phyloP scores from a whole-genome alignment of 495 filamentous ascomycete species.

The Daldinia caldariorum region DNA sequence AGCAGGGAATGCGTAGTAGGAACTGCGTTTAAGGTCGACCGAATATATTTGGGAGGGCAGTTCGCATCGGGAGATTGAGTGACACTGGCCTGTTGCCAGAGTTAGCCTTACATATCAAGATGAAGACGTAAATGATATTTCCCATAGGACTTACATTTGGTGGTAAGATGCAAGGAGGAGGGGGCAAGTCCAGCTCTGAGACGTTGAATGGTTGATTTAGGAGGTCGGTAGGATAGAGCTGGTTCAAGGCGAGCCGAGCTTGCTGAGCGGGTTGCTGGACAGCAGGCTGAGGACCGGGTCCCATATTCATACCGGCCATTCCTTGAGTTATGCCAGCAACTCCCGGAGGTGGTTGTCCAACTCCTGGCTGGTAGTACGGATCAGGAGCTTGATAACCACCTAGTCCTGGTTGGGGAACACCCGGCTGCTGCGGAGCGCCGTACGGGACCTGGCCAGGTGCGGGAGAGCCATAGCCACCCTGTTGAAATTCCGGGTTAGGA shows the following conservation, averaged over 20 bases:
- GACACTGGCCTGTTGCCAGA: conserved; percentile 72
- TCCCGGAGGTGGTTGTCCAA: conserved; percentile 60
- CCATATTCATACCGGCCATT: conserved; percentile 82
- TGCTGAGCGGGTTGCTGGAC: conserved; percentile 65
- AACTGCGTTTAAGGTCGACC: conserved; percentile 91
- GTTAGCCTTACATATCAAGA: conserved; percentile 33
- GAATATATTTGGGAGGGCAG: conserved; percentile 92
- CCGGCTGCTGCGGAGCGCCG: conserved; percentile 60
- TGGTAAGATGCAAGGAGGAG: conserved; percentile 89
- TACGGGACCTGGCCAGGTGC: conserved; percentile 58
- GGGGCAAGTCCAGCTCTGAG: conserved; percentile 88
- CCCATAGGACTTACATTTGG: conserved; percentile 76
- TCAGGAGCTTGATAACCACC: conserved; percentile 74
- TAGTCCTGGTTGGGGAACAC: conserved; percentile 51
- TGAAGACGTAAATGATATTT: neutral
- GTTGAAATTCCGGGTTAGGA: conserved; percentile 68
- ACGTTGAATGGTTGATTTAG: conserved; percentile 93
- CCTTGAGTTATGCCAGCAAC: conserved; percentile 82
- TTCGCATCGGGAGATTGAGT: conserved; percentile 93
- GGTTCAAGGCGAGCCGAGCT: conserved; percentile 74
- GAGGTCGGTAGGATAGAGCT: conserved; percentile 90
- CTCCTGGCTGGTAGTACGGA: conserved; percentile 69
- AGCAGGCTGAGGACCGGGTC: conserved; percentile 60
- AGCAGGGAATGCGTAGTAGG: conserved; percentile 90
- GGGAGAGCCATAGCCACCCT: conserved; percentile 61